Evolutionary conservation across 1,284 basidiomycete genomes (phyloP), one percentile per base, ranked within the genome.

Genomic region (Fomitopsis betulina): DNA sequence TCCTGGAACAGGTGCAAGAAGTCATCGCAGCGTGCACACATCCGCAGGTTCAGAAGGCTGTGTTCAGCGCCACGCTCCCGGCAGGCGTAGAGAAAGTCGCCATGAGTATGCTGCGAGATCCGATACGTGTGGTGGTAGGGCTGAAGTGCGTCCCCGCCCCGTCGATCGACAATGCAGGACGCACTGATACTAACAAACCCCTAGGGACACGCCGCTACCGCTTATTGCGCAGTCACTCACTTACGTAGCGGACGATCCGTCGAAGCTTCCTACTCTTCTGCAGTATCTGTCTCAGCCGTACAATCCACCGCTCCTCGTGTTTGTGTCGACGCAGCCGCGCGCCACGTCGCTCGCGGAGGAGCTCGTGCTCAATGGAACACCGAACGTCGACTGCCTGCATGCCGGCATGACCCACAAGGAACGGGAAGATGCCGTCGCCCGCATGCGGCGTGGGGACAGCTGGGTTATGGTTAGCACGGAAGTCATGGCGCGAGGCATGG

Each of bases 401-500:
- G 93, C 93, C 0, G 93, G 93, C 0, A 84, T 95, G 77, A 91
- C 86, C 5, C 87, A 86, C 65, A 87, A 90, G 65, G 92, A 96
- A 72, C 83, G 96, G 49, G 93, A 96, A 64, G 88, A 93, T 65
- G 86, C 91, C 10, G 83, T 98, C 12, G 80, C 82, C 49, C 85
- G 89, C 21, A 98, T 99, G 85, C 86, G 92, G 49, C 80, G 81
- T 63, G 96, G 94, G 0, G 83, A 90, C 66, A 90, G 92, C 61
- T 98, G 95, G 95, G 84, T 95, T 27, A 84, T 98, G 80, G 83
- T 97, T 53, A 92, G 89, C 63, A 98, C 95, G 15, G 96, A 98
- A 70, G 91, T 97, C 39, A 91, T 97, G 88, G 94, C 94, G 12
- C 83, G 97, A 63, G 97, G 96, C 4, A 96, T 99, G 86, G 96